phyloP scores from a whole-genome alignment of 1,284 basidiomycete genomes.

The Moesziomyces parantarcticus region DNA sequence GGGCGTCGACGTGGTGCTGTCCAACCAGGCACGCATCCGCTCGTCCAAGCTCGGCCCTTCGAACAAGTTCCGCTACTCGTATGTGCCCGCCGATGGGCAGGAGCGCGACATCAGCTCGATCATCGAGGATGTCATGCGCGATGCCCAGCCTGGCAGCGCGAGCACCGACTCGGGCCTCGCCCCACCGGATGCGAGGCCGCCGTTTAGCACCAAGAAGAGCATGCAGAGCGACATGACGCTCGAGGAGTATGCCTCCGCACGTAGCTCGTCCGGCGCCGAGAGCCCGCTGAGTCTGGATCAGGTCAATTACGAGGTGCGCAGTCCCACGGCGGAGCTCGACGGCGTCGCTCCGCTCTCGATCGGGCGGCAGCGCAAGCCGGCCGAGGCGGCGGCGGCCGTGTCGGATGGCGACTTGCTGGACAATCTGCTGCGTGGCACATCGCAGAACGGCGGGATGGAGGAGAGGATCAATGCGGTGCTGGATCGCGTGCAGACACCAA shows the following conservation, averaged over 20 bases:
- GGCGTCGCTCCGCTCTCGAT: conserved; percentile 20
- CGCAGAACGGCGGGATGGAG: conserved; percentile 28
- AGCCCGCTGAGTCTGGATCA: conserved; percentile 51
- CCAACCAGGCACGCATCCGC: conserved; percentile 84
- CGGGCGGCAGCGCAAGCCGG: conserved; percentile 9
- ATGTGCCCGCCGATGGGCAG: conserved; percentile 83
- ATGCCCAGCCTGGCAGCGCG: conserved; percentile 2
- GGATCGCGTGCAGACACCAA: conserved; percentile 34
- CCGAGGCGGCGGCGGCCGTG: neutral
- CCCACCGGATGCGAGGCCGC: conserved; percentile 19
- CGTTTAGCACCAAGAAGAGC: conserved; percentile 27
- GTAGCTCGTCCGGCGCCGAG: conserved; percentile 20
- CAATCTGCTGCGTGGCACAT: conserved; percentile 23
- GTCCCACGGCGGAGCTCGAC: conserved; percentile 8
- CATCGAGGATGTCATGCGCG: conserved; percentile 77
- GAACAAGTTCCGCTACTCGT: conserved; percentile 87
- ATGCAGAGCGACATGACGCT: conserved; percentile 47
- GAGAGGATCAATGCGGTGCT: conserved; percentile 58
- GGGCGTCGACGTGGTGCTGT: conserved; percentile 85
- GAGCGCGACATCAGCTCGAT: conserved; percentile 91
- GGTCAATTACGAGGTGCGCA: conserved; percentile 34
- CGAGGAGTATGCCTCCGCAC: conserved; percentile 47
- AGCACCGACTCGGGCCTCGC: conserved; percentile 8
- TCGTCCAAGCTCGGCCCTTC: conserved; percentile 76
- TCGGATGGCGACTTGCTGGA: conserved; percentile 44